Base-by-base conservation (phyloP, 345 rosid genomes). In the Salix arbutifolia region DNA sequence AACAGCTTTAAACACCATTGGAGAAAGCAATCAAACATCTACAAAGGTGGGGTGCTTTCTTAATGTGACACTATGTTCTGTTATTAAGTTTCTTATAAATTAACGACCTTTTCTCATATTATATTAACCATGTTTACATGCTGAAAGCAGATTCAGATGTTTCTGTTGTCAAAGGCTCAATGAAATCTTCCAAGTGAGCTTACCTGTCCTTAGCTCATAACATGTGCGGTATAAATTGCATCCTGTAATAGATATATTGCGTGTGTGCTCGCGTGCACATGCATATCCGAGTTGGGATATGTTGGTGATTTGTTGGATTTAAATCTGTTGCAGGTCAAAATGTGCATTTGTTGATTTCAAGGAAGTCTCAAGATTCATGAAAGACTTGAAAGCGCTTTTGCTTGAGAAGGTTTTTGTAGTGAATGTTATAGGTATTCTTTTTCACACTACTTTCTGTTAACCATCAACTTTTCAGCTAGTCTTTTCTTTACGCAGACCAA, bases 361-460 rank as follows among this genome's bases (percentile, higher is more conserved):
- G 79, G 91, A 88, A 64, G 82, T 90, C 56, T 87, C 92, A 69
- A 80, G 83, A 75, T 89, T 93, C 70, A 25, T 84, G 42, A 81
- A 82, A 77, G 99, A 95, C 71, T 61, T 90, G 83, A 87, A 83
- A 86, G 72, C 73, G 66, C 96, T 93, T 74, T 82, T 93, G 87
- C 68, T 48, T 5, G 90, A 89, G 26, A 91, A 85, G 85, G 90
- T 91, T 72, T 95, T 76, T 72, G 89, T 93, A 25, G 87, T 91
- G 60, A 95, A 90, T 78, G 86, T 90, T 82, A 84, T 93, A 74
- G 99, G 99, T 95, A 90, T 26, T 72, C 37, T 70, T 53, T 61
- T n/a, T 14, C 66, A 25, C 65, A 35, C 53, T 64, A 5, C 18
- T 42, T n/a, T 42, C 12, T 67, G 50, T 25, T 67, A 35, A n/a